Evolutionary conservation across 768 basidiomycete species (phyloP).

Genomic region (Pulveroboletus ravenelii): DNA sequence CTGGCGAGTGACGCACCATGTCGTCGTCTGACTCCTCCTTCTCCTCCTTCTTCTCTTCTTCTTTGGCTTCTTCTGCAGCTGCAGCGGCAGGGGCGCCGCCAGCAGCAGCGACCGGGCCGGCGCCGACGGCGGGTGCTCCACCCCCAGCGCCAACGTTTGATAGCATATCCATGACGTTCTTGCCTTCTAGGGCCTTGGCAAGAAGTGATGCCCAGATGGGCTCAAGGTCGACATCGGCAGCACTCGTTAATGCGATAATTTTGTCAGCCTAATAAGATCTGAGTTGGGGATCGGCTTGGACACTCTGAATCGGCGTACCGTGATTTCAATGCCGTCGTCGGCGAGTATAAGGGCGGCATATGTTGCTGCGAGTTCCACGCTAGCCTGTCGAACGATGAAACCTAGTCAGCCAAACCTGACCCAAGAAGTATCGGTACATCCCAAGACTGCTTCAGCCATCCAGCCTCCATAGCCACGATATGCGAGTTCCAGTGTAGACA

Average conservation of each 20-base stretch:
- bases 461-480: conserved; percentile 7
- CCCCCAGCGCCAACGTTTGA: conserved; percentile 94
- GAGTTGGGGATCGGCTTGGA: not conserved
- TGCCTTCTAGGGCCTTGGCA: conserved; percentile 96
- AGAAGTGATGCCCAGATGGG: conserved; percentile 97
- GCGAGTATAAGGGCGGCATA: conserved; percentile 99
- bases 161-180: conserved; percentile 93
- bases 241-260: conserved; percentile 77
- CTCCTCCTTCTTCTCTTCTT: conserved; percentile 83
- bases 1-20: conserved; percentile 14
- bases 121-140: conserved; percentile 70
- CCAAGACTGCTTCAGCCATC: conserved; percentile 10
- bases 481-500: not conserved
- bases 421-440: conserved; percentile 6
- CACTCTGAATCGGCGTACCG: conserved; percentile 52
- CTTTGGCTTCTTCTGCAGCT: conserved; percentile 69
- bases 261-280: conserved; percentile 72
- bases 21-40: conserved; percentile 89
- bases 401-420: conserved; percentile 13
- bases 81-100: conserved; percentile 59
- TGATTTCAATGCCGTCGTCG: conserved; percentile 96
- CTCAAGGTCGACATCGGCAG: conserved; percentile 84
- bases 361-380: conserved; percentile 82
- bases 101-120: conserved; percentile 46
- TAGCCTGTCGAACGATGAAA: conserved; percentile 34